Base-by-base conservation (phyloP, 2,329 filamentous ascomycete species). In the Thelonectria discophora region DNA sequence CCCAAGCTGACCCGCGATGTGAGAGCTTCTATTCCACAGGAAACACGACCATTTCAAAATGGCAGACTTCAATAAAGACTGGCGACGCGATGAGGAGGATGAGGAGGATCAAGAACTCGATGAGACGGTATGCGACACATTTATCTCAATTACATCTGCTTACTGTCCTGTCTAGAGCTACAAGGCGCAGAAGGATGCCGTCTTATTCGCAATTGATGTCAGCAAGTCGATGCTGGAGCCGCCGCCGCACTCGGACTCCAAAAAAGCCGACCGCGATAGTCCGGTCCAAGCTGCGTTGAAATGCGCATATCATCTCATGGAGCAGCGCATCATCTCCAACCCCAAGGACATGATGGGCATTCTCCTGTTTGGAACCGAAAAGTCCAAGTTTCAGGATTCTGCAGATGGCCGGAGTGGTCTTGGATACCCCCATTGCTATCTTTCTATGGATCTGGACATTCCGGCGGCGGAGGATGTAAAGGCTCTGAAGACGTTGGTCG, bases 281-380 rank as follows among this genome's bases (percentile, higher is more conserved):
- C 88, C 94, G 4, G 84, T 93, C 1, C 84, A 90, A 54, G 94
- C 94, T 15, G 94, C 95, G 4, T 79, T 99, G 51, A 97, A 97
- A 82, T 97, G 93, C 71, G 95, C 94, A 60, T 97, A 97, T 73
- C 88, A 93, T 73, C 83, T 99, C 55, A 97, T 99, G 92, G 93
- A 98, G 79, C 94, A 98, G 79, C 92, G 95, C 70, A 98, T 99
- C 77, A 98, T 99, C 70, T 94, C 94, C 3, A 94, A 94, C 64
- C 95, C 95, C 1, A 94, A 90, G 73, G 95, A 99, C 64, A 96
- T 97, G 92, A 97, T 99, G 86, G 94, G 94, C 2, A 90, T 99
- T 24, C 77, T 99, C 39, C 82, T 99, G 0, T 99, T 96, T 74
- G 94, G 94, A 9, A 99, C 95, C 0, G 84, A 96, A 72, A 86